Evolutionary conservation across 805 yeast genomes (phyloP), one percentile per base, ranked within the genome.

Genomic region (Candida ovalis): DNA sequence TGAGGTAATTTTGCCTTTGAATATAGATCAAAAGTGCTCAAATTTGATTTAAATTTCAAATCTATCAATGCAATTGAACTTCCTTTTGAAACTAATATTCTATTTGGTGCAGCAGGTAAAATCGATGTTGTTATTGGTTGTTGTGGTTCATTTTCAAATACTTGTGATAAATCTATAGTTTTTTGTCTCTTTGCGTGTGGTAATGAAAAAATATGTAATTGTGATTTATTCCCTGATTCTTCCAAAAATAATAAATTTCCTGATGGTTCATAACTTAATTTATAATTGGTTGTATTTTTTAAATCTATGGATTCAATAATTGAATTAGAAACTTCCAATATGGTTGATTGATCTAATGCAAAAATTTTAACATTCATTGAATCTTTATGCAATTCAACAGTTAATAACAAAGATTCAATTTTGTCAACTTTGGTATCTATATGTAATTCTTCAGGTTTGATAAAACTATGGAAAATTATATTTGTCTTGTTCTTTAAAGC

Each of bases 61-160:
- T 78, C 81, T 43, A 79, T 54, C 44, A 79, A 60, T 36, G 70
- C 68, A 32, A 78, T 58, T 44, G 70, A 66, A 50, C 69, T 64
- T 25, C 68, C 69, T 45, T 64, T 60, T 0, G 78, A 63, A 9
- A 78, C 52, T 10, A 79, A 59, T n/a, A 77, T 53, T 54, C 84
- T 67, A 54, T 75, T 77, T 13, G 73, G 61, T 36, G 78, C 68
- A 3, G 75, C 74, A 3, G 74, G 62, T 32, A 59, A 46, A 25
- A 77, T 63, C 1, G 80, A 68, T 65, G 51, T 40, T 52, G 40
- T 23, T 15, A 21, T 27, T 36, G 47, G 25, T 33, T 25, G 32
- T 17, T 23, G 13, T 22, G 42, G 35, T 24, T 44, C 47, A 32
- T 40, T 40, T 32, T 15, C 18, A 21, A 44, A 44, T 12, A 40